Base-by-base conservation (phyloP, 2,329 filamentous ascomycete species). In the Zymoseptoria tritici region DNA sequence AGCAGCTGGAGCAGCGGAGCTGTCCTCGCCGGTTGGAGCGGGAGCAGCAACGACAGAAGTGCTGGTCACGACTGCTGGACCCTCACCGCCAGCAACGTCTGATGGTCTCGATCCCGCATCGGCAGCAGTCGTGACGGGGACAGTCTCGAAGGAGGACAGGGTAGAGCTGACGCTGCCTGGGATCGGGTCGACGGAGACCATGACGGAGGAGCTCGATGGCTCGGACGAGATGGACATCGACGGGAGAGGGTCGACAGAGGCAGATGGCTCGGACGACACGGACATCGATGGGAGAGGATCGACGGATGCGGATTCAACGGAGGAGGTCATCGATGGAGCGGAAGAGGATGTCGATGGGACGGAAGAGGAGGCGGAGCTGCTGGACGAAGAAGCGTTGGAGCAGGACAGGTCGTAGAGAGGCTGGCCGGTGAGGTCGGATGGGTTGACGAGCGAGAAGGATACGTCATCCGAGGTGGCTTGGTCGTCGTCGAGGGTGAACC, bases 401-500 rank as follows among this genome's bases (percentile, higher is more conserved):
- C 64, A 66, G 19, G 61, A 57, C 29, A 67, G 51, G 46, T 67
- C 59, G 56, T 62, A 67, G 7, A 64, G 54, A 29, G 63, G 63
- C 24, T 58, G 59, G 20, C 62, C 56, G 56, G 54, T 57, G 2
- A 64, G 49, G 56, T 64, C 59, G 9, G 13, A n/a, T 36, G 86
- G 85, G 26, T 57, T 56, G 49, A 65, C 60, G 21, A 65, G 29
- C 22, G 59, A 59, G 56, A 67, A 67, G 16, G 62, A 64, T 29
- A 59, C 49, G 20, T 56, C 59, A 16, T 52, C 51, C 3, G 81
- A 81, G 54, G 75, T 78, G 19, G 71, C 64, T 26, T 60, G 59
- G 26, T 68, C 66, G 56, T 93, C 89, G 71, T 89, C 84, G 24
- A 92, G 82, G 55, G 84, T 89, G 78, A 85, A 91, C 86, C 89